Evolutionary conservation across 2,329 filamentous ascomycete genomes (phyloP).

Genomic region (Arthroderma uncinatum): DNA sequence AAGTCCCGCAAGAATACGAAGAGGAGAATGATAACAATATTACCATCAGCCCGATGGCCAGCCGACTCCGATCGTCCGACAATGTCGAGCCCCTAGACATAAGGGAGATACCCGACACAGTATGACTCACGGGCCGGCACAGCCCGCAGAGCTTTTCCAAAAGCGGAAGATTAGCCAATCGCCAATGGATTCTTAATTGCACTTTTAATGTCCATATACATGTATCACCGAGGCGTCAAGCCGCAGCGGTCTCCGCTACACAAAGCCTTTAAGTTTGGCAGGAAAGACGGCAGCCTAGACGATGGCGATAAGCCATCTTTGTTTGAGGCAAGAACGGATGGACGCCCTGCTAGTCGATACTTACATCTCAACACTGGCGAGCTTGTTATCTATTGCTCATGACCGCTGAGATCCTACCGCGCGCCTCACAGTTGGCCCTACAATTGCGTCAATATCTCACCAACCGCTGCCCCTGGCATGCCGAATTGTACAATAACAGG

Average conservation of each 20-base stretch:
- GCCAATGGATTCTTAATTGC: slow-evolving; percentile 1
- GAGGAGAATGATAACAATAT: neutral
- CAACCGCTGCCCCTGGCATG: too few relatives aligned
- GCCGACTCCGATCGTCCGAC: neutral
- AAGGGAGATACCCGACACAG: neutral
- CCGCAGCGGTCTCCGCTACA: neutral
- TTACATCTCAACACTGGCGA: too few relatives aligned
- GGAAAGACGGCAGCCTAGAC: neutral
- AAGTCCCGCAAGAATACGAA: neutral
- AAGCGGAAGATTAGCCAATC: slow-evolving; percentile 5
- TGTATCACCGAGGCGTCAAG: neutral
- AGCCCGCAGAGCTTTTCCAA: neutral
- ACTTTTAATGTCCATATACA: neutral
- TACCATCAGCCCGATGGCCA: neutral
- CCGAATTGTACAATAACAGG: neutral
- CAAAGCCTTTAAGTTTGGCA: slow-evolving; percentile 3
- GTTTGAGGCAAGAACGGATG: slow-evolving; percentile 2
- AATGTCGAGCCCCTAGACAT: neutral
- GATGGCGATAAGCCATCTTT: neutral
- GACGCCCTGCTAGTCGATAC: neutral
- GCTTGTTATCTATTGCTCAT: too few relatives aligned
- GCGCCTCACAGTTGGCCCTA: too few relatives aligned
- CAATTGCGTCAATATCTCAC: too few relatives aligned
- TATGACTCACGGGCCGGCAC: neutral
- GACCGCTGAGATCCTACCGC: too few relatives aligned